Percentiles rank a stretch among this genome's conserved stretches.
Conservation (phyloP, 2,329 filamentous ascomycete genomes). For the Trichoderma afroharzianum region DNA sequence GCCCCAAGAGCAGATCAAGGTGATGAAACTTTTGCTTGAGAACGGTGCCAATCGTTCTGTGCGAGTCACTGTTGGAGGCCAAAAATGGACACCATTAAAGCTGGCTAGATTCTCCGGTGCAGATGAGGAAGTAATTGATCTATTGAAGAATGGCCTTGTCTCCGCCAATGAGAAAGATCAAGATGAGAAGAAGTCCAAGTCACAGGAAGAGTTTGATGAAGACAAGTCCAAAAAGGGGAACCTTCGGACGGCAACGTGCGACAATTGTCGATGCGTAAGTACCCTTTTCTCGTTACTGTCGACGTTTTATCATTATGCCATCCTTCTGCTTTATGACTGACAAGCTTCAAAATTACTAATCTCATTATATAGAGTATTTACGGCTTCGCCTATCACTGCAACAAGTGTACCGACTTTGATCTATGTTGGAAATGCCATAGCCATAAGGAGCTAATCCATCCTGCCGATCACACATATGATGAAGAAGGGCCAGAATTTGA, state of each 20-base stretch:
- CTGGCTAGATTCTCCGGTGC: constrained; percentile 11
- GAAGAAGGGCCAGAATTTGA: constrained; percentile 14
- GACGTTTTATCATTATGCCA: neutral
- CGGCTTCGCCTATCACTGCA: constrained; percentile 14
- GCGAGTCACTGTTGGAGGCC: neutral
- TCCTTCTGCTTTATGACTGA: neutral
- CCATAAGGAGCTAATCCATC: neutral
- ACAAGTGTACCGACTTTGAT: constrained; percentile 2
- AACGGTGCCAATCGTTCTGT: constrained; percentile 13
- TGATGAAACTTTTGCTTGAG: constrained; percentile 17
- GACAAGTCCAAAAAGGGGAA: constrained; percentile 10
- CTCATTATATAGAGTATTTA: neutral
- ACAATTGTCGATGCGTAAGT: constrained; percentile 17
- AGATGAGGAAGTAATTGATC: constrained; percentile 1
- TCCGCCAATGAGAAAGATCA: neutral
- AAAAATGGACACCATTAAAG: constrained; percentile 16
- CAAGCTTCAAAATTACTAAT: neutral
- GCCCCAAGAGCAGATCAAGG: constrained; percentile 10
- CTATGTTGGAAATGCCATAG: constrained; percentile 16
- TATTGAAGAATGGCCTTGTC: constrained; percentile 13
- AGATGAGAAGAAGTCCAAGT: neutral
- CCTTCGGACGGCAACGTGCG: neutral
- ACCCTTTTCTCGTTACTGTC: neutral
- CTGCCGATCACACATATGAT: constrained; percentile 1
- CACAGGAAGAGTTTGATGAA: neutral